phyloP scores from a whole-genome alignment of 371 early-diverging fungal genomes.

The Rhizopus stolonifer region DNA sequence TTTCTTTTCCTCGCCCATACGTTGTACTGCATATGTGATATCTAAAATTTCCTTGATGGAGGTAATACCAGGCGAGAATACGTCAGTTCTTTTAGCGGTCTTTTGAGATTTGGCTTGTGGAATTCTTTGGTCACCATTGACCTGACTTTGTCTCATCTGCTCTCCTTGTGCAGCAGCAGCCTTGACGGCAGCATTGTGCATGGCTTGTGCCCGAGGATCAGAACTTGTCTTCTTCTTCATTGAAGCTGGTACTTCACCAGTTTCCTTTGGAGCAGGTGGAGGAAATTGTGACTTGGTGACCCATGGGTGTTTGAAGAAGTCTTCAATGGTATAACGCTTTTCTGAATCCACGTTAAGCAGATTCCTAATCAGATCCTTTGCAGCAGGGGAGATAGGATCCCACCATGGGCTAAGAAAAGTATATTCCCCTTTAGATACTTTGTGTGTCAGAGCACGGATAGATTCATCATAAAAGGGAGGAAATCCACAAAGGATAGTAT shows the following conservation, averaged over 20 bases:
- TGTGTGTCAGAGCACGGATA: conserved; percentile 57
- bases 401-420: conserved; percentile 74
- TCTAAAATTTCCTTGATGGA: conserved; percentile 55
- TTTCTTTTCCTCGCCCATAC: conserved; percentile 56
- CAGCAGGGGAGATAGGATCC: conserved; percentile 65
- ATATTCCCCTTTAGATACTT: conserved; percentile 64
- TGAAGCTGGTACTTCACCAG: not conserved
- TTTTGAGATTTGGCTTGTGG: not conserved
- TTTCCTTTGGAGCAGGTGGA: conserved; percentile 4
- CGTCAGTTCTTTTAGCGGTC: conserved; percentile 19
- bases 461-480: conserved; percentile 79
- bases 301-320: conserved; percentile 87
- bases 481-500: conserved; percentile 74
- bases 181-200: conserved; percentile 24
- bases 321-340: conserved; percentile 58
- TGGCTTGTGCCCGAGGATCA: conserved; percentile 25
- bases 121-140: not conserved
- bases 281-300: conserved; percentile 42
- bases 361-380: conserved; percentile 71
- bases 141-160: conserved; percentile 25
- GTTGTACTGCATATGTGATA: conserved; percentile 55
- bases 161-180: conserved; percentile 21
- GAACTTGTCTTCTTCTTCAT: conserved; percentile 5
- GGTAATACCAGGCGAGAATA: conserved; percentile 47
- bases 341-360: conserved; percentile 58